Base-by-base conservation (phyloP, 495 filamentous ascomycete genomes). In the Saxophila tyrrhenica region DNA sequence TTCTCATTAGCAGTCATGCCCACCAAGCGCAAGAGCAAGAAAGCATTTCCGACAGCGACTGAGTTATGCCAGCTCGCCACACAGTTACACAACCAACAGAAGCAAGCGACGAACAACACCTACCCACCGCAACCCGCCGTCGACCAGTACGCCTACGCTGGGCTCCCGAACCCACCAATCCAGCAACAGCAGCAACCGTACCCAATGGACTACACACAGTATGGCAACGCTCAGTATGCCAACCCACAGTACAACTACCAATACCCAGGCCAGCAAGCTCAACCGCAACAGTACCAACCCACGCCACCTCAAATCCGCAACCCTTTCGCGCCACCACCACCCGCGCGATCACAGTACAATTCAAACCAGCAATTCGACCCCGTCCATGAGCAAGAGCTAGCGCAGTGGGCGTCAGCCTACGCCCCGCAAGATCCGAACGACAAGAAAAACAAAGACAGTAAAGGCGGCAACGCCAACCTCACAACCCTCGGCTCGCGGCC, bases 381-480 rank as follows among this genome's bases (percentile, higher is more conserved):
- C 7, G 89, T 96, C 62, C 84, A 87, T 66, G 87, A 92, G 52
- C 89, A 89, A 11, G 86, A 94, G 66, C 90, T 96, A 52, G 91
- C 91, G 44, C 89, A 95, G 69, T 97, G 94, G 88, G 89, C 95
- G 69, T 89, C 84, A 63, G 88, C 92, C 17, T 98, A 97, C 66
- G 77, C 82, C 52, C 76, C 73, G 35, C 79, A 75, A 52, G 80
- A 78, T 23, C 73, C 73, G 44, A 54, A 60, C 32, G 61, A 69
- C 32, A 59, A 62, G 51, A 60, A 70, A 38, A 65, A 67, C 25
- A 51, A 64, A 39, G 48, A 59, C 25, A 58, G 64, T 24, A 60
- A 58, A 45, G 45, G 56, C 66, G 67, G 55, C 23, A 71, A 71
- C 24, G 69, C 75, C 10, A 81, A 77, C 56, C 72, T 73, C 10